Evolutionary conservation across 495 filamentous ascomycete species (phyloP).

Genomic region (Annulohypoxylon maeteangense): DNA sequence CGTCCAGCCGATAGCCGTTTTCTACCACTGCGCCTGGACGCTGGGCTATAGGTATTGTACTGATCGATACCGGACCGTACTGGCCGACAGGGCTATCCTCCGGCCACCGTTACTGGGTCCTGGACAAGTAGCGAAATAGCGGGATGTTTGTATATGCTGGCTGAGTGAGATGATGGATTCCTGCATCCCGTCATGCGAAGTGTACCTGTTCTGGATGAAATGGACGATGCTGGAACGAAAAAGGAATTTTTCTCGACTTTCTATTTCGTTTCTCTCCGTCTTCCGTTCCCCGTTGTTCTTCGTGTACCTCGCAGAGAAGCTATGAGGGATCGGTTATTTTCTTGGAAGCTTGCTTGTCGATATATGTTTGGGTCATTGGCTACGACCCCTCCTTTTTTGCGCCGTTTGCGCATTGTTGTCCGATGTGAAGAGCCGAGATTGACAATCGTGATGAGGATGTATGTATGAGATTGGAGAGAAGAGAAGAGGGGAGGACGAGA

Average conservation of each 20-base stretch:
- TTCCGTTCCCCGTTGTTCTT: not conserved
- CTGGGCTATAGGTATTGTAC: no score
- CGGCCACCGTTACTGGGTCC: not conserved
- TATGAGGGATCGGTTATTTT: constrained; percentile 21
- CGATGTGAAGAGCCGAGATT: constrained; percentile 40
- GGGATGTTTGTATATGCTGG: constrained; percentile 26
- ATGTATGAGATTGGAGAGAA: constrained; percentile 9
- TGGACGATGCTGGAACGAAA: constrained; percentile 14
- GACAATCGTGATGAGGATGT: constrained; percentile 17
- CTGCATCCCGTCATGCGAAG: constrained; percentile 38
- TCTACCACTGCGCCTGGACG: no score
- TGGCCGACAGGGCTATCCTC: constrained; percentile 7
- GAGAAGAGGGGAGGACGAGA: not conserved
- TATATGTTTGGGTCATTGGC: constrained; percentile 35
- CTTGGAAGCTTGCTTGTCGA: constrained; percentile 33
- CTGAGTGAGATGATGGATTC: constrained; percentile 47
- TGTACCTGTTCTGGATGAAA: constrained; percentile 35
- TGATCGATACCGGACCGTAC: not conserved
- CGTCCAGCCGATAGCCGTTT: constrained; percentile 28
- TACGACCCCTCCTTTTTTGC: constrained; percentile 25
- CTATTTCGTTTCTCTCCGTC: constrained; percentile 8
- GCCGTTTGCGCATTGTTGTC: constrained; percentile 41
- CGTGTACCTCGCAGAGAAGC: not conserved
- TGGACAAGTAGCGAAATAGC: constrained; percentile 25
- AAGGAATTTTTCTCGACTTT: not conserved